These are phyloP conservation scores for Talaromyces marneffei DNA, from an alignment of 2,329 filamentous ascomycete species.

Conservation along the genomic window DNA sequence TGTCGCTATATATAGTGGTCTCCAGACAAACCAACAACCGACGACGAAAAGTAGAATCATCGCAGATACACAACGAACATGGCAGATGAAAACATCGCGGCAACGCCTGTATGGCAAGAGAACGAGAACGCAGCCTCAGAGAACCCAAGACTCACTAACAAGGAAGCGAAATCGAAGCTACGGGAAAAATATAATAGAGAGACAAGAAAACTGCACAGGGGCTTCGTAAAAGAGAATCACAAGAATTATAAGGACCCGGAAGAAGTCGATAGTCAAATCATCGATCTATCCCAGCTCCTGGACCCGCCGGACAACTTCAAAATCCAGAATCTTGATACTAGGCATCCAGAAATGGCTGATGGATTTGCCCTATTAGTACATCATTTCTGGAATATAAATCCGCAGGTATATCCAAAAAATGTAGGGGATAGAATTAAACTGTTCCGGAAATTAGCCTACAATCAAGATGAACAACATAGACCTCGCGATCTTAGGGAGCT, in stretches of 20 bases:
- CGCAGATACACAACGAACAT: not conserved
- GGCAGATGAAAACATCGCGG: not conserved
- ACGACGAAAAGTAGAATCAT: not conserved
- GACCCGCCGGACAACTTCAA: conserved; percentile 4
- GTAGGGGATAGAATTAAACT: not conserved
- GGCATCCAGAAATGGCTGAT: not conserved
- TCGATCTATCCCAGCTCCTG: not conserved
- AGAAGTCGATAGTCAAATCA: not conserved
- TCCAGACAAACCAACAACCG: not conserved
- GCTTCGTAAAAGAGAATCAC: not conserved
- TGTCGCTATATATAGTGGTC: too few relatives aligned
- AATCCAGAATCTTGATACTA: not conserved
- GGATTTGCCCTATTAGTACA: not conserved
- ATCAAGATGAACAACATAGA: conserved; percentile 5
- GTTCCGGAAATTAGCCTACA: conserved; percentile 10
- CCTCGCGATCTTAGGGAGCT: not conserved
- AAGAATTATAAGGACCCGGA: not conserved
- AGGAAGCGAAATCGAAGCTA: not conserved
- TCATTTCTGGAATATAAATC: conserved; percentile 14
- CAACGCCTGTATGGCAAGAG: not conserved
- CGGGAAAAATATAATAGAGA: not conserved
- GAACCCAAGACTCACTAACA: not conserved
- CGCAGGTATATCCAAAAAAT: not conserved
- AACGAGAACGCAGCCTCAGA: not conserved
- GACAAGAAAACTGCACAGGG: not conserved